A percentile compares a stretch with the other conserved stretches of the same genome.
These are phyloP conservation scores for Leccinum boreale DNA, from an alignment of 768 basidiomycete genomes.

Conservation along the genomic window DNA sequence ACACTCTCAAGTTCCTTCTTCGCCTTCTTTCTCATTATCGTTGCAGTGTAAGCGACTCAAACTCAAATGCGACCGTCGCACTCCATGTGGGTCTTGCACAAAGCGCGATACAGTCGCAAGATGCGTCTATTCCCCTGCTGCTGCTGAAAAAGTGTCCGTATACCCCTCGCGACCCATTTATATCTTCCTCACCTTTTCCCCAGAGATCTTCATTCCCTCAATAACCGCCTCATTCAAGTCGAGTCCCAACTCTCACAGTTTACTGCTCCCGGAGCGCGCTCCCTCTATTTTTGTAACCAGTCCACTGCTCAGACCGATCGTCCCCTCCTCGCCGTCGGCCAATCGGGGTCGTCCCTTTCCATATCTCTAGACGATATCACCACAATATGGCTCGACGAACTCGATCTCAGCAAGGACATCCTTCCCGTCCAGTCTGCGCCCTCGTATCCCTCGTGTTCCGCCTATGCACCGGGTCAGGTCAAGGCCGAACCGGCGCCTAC, in stretches of 20 bases:
- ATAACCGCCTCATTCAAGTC: constrained; percentile 72
- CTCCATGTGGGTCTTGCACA: constrained; percentile 73
- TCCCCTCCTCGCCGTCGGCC: constrained; percentile 37
- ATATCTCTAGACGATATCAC: constrained; percentile 56
- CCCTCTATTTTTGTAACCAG: constrained; percentile 18
- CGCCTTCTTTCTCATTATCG: background rate
- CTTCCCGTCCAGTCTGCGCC: constrained; percentile 17
- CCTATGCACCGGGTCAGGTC: constrained; percentile 20
- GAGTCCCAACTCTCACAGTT: constrained; percentile 58
- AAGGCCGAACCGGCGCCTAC: constrained; percentile 36
- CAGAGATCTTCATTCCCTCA: constrained; percentile 78
- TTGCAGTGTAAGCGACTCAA: constrained; percentile 85
- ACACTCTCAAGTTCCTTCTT: background rate
- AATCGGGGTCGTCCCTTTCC: constrained; percentile 46
- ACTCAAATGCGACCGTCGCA: constrained; percentile 77
- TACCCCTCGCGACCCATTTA: background rate
- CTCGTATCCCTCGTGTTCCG: constrained; percentile 13
- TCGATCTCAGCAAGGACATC: constrained; percentile 36
- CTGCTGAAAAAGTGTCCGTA: constrained; percentile 79
- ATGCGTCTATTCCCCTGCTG: constrained; percentile 77
- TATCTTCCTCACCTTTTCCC: background rate
- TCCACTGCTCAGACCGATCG: constrained; percentile 15
- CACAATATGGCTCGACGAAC: constrained; percentile 58
- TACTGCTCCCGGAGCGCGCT: constrained; percentile 30
- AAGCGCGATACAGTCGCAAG: constrained; percentile 73